Evolutionary conservation across 2,329 filamentous ascomycete species (phyloP), one percentile per base, ranked within the genome.

Genomic region (Fusarium oligoseptatum): DNA sequence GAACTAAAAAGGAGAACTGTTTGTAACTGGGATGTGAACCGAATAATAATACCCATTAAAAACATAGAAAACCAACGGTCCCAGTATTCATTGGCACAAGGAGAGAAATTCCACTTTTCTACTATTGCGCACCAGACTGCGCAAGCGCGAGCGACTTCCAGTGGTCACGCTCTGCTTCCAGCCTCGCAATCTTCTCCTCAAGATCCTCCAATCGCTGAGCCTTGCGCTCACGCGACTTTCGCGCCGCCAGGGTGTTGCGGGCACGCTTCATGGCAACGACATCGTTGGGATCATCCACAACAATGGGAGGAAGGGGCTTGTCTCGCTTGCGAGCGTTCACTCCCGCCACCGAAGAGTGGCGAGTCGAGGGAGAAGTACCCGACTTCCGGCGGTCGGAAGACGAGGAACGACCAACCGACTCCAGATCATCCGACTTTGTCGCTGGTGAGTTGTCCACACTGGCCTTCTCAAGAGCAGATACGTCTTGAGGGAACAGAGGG

Each of bases 221-320:
- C 87, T 98, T 98, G 76, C 95, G 92, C 80, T 95, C 92, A 62
- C 96, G 92, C 69, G 95, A 98, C 86, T 98, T 98, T 76, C 96
- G 95, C 78, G 96, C 96, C 20, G 96, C 96, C 82, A 97, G 90
- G 10, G 95, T 97, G 83, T 98, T 98, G 76, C 95, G 93, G 60
- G 95, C 95, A 82, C 96, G 94, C 91, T 98, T 98, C 88, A 95
- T 90, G 22, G 94, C 95, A n/a, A 93, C 82, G 11, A 89, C 90
- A 79, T 98, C 95, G 48, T 78, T 85, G 1, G 92, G 90, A 77
- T 98, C 94, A 32, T 92, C 90, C 41, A 95, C 90, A 70, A 93
- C 86, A 81, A 98, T 95, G 8, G 92, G 92, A 72, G 93, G 92
- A 65, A 97, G 87, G 72, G 93, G 92, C 88, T 95, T 96, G 80